Evolutionary conservation across 768 basidiomycete genomes (phyloP).

Genomic region (Leccinum fibrillosum): DNA sequence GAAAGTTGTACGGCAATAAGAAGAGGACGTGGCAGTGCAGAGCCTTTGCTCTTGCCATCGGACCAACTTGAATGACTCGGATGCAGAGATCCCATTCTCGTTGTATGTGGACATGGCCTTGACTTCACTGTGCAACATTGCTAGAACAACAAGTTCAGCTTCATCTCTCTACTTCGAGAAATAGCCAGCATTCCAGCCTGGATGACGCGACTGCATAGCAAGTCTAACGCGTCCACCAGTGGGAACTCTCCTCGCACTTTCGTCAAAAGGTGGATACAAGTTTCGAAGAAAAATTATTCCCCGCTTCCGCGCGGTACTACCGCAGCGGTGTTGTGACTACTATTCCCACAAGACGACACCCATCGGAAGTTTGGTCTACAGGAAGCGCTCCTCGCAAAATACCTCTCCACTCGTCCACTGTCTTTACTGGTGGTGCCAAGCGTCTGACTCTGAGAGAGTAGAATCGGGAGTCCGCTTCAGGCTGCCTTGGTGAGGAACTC

Average conservation of each 20-base stretch:
- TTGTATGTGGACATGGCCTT: slow-evolving; percentile 34
- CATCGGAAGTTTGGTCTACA: slow-evolving; percentile 70
- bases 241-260: slow-evolving; percentile 38
- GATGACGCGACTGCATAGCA: slow-evolving; percentile 12
- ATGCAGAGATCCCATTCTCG: slow-evolving; percentile 37
- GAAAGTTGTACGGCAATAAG: no score
- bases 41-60: no score
- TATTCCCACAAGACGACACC: slow-evolving; percentile 83
- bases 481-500: slow-evolving; percentile 73
- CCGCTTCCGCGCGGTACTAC: slow-evolving; percentile 55
- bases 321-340: slow-evolving; percentile 59
- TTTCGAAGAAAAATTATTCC: slow-evolving; percentile 39
- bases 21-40: no score
- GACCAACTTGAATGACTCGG: no score
- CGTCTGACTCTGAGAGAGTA: slow-evolving; percentile 37
- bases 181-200: slow-evolving; percentile 33
- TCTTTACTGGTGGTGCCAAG: slow-evolving; percentile 22
- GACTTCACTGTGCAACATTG: neutral
- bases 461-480: slow-evolving; percentile 44
- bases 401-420: slow-evolving; percentile 43
- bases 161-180: slow-evolving; percentile 48
- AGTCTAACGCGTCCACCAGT: neutral
- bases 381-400: slow-evolving; percentile 54
- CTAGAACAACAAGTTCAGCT: slow-evolving; percentile 32
- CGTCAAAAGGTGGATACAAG: slow-evolving; percentile 43